Percentiles rank a stretch among this genome's conserved stretches.
These are phyloP conservation scores for Cadophora gregata DNA, from an alignment of 2,329 filamentous ascomycete genomes.

Conservation along the genomic window DNA sequence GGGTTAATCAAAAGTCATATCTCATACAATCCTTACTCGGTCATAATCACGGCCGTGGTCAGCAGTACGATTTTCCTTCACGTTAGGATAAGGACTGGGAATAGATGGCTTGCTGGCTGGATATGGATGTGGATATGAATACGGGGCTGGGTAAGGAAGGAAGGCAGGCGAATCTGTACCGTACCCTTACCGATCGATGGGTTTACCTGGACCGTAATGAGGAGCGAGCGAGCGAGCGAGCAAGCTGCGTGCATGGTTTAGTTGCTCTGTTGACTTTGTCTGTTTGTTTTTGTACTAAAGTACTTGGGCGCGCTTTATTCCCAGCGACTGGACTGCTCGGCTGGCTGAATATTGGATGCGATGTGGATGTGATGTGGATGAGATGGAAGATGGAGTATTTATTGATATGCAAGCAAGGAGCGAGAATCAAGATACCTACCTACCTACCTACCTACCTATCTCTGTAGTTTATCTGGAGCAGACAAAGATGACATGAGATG, in stretches of 20 bases:
- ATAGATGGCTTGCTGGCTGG: conserved; percentile 1
- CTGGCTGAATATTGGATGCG: background rate
- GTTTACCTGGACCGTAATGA: conserved; percentile 2
- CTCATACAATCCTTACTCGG: background rate
- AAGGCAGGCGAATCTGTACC: background rate
- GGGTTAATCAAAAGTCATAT: background rate
- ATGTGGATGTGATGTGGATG: background rate
- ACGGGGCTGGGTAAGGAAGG: background rate
- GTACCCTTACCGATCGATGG: too few species aligned
- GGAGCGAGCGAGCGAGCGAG: background rate
- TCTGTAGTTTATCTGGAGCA: background rate
- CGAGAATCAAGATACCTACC: background rate
- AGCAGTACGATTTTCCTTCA: background rate
- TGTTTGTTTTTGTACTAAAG: conserved; percentile 1
- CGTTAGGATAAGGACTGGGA: background rate
- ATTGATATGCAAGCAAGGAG: conserved; percentile 15
- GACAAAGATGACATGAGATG: background rate
- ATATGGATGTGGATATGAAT: background rate
- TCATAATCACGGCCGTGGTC: background rate
- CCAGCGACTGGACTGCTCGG: background rate
- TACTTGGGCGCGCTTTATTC: background rate
- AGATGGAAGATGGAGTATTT: background rate
- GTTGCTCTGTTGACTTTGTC: background rate
- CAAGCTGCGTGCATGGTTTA: background rate
- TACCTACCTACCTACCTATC: too few species aligned